Conservation (phyloP, 1,139 yeast genomes). For the Nakaseomyces uthaithaninus region DNA sequence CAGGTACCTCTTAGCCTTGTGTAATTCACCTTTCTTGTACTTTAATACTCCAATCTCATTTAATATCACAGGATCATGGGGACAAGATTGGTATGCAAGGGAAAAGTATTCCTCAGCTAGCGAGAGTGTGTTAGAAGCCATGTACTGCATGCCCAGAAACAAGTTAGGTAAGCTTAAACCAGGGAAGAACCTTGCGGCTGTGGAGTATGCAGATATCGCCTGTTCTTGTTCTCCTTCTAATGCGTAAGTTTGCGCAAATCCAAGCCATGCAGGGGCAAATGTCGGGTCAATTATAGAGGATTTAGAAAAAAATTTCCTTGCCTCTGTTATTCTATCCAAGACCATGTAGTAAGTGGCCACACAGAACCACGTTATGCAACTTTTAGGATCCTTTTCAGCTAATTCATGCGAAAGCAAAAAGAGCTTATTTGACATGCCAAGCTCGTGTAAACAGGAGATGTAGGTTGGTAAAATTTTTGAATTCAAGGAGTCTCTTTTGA, state of each 20-base stretch:
- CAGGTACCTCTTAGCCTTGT: conserved; percentile 63
- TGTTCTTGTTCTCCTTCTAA: conserved; percentile 98
- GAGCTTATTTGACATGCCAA: conserved; percentile 73
- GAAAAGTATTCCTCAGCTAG: conserved; percentile 80
- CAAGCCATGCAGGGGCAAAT: conserved; percentile 96
- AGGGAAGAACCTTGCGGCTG: conserved; percentile 88
- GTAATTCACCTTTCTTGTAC: conserved; percentile 65
- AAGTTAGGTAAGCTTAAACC: conserved; percentile 89
- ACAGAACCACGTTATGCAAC: conserved; percentile 84
- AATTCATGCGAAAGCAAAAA: conserved; percentile 77
- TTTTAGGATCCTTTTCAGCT: conserved; percentile 77
- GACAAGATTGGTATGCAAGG: conserved; percentile 70
- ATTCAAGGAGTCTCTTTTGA: conserved; percentile 61
- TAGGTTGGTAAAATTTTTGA: conserved; percentile 71
- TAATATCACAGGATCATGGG: conserved; percentile 73
- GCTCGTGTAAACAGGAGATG: conserved; percentile 76
- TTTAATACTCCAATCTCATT: conserved; percentile 89
- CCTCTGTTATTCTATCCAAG: conserved; percentile 67
- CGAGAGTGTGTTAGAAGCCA: conserved; percentile 73
- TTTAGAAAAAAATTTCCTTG: conserved; percentile 79
- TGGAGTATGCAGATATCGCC: conserved; percentile 94
- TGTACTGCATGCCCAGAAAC: conserved; percentile 92
- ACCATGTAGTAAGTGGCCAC: conserved; percentile 85
- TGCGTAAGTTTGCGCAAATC: conserved; percentile 97
- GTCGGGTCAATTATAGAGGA: conserved; percentile 85